Evolutionary conservation across 805 yeast genomes (phyloP), one percentile per base, ranked within the genome.

Genomic region (Saccharomycopsis vini): DNA sequence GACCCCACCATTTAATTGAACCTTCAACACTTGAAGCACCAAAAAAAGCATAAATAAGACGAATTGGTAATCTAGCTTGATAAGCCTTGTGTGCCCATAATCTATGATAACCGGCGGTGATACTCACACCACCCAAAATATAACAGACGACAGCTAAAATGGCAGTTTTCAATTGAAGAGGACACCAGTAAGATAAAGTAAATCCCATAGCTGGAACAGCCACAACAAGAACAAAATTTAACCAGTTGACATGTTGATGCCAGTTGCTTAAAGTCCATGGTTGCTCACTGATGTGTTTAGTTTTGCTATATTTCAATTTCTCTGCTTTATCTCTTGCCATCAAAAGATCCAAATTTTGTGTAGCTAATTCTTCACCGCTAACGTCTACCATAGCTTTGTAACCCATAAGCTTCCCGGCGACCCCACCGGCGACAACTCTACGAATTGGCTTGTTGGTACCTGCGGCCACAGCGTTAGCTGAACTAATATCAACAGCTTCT

Each of bases 1-100:
- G 92, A 39, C 81, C 76, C 94, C 94, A 84, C 92, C 92, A 83
- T 62, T 83, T 83, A 61, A 83, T 78, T 34, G 90, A 81, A 52
- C 94, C 94, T 62, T 83, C 88, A 39, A 83, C 78, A 44, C 88
- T 77, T 35, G 88, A 83, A 28, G 90, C 86, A 51, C 94, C 94
- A 55, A 83, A 83, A 22, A 81, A 61, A 4, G 90, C 94, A 57
- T 64, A 81, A 53, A 80, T 75, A 35, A 81, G 56, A 52, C 77
- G 72, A 35, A 80, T 67, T 13, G 85, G 79, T 57, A 69, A 60
- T 47, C 67, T 70, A 13, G 82, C 88, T 43, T 71, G 71, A 56
- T 77, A 83, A 16, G 90, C 69, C 60, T 80, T 77, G 63, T 84
- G 94, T 23, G 92, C 68, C 78, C 79, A 84, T 51, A 81, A 67